These are phyloP conservation scores for Calamus simplicifolius DNA, from an alignment of 176 grass and related monocot species.

Conservation along the genomic window DNA sequence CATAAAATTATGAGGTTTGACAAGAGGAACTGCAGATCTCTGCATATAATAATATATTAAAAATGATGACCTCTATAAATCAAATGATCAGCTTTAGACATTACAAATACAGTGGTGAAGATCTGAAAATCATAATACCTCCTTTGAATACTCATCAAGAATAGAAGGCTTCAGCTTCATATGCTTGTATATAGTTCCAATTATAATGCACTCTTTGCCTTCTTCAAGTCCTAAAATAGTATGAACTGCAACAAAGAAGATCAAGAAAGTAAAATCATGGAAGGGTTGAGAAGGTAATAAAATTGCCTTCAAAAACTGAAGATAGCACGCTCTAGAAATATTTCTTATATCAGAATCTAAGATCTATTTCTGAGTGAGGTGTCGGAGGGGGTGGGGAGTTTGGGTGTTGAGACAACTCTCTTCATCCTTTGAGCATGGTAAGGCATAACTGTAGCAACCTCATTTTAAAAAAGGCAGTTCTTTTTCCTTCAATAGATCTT, in stretches of 20 bases:
- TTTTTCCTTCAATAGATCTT: too few species aligned
- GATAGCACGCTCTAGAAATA: too few species aligned
- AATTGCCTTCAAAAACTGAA: too few species aligned
- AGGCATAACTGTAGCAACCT: too few species aligned
- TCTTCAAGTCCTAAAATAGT: constrained; percentile 87
- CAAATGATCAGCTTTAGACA: constrained; percentile 2
- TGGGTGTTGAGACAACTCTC: too few species aligned
- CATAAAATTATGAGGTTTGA: constrained; percentile 93
- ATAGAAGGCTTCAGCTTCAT: constrained; percentile 97
- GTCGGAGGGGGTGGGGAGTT: too few species aligned
- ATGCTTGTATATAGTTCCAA: constrained; percentile 89
- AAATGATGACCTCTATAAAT: neutral
- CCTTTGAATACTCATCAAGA: constrained; percentile 96
- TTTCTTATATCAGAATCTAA: too few species aligned
- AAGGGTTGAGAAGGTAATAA: too few species aligned
- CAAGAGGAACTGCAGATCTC: constrained; percentile 86
- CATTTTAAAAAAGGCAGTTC: too few species aligned
- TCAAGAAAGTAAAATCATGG: neutral
- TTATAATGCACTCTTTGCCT: constrained; percentile 83
- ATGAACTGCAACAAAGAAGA: constrained; percentile 52
- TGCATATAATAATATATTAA: constrained; percentile 22
- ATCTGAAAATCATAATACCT: constrained; percentile 37
- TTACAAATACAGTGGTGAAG: neutral
- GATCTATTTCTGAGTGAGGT: too few species aligned
- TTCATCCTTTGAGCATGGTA: too few species aligned